Percentiles rank a stretch among this genome's conserved stretches.
These are phyloP conservation scores for Xylaria sp. DNA, from an alignment of 2,329 filamentous ascomycete genomes.

Conservation along the genomic window DNA sequence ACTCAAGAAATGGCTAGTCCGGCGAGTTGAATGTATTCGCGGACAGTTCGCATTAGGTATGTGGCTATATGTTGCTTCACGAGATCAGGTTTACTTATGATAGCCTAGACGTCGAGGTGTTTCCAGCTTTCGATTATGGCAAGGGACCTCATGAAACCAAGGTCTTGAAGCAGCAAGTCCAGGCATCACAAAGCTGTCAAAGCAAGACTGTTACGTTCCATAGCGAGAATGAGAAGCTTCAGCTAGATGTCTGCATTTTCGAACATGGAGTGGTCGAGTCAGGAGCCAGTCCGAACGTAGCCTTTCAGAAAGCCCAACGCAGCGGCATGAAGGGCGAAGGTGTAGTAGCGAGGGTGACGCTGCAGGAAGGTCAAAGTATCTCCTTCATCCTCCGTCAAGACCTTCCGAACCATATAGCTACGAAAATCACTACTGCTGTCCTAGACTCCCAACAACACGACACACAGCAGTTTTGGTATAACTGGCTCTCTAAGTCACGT, in stretches of 20 bases:
- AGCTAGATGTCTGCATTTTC: conserved; percentile 72
- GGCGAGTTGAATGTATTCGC: conserved; percentile 78
- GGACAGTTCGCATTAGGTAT: conserved; percentile 70
- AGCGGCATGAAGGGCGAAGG: conserved; percentile 69
- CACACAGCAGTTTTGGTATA: conserved; percentile 77
- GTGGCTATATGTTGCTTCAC: conserved; percentile 8
- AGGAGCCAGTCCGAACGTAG: conserved; percentile 62
- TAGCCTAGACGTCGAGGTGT: conserved; percentile 71
- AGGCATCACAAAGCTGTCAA: conserved; percentile 53
- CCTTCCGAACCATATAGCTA: conserved; percentile 66
- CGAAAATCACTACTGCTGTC: conserved; percentile 66
- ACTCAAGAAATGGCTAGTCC: conserved; percentile 76
- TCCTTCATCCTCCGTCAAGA: conserved; percentile 77
- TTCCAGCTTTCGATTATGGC: conserved; percentile 79
- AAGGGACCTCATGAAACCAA: conserved; percentile 70
- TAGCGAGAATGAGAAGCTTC: conserved; percentile 67
- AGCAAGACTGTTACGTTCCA: conserved; percentile 74
- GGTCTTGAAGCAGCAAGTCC: conserved; percentile 59
- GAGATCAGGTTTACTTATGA: conserved; percentile 1
- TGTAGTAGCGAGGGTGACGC: conserved; percentile 67
- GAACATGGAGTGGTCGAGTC: conserved; percentile 66
- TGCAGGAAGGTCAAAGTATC: conserved; percentile 74
- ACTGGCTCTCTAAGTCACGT: conserved; percentile 76
- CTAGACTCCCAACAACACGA: conserved; percentile 73
- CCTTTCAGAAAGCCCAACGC: conserved; percentile 65